Percentiles rank a stretch among this genome's conserved stretches.
phyloP scores from a whole-genome alignment of 2,329 filamentous ascomycete genomes.

The Graphium sp. region DNA sequence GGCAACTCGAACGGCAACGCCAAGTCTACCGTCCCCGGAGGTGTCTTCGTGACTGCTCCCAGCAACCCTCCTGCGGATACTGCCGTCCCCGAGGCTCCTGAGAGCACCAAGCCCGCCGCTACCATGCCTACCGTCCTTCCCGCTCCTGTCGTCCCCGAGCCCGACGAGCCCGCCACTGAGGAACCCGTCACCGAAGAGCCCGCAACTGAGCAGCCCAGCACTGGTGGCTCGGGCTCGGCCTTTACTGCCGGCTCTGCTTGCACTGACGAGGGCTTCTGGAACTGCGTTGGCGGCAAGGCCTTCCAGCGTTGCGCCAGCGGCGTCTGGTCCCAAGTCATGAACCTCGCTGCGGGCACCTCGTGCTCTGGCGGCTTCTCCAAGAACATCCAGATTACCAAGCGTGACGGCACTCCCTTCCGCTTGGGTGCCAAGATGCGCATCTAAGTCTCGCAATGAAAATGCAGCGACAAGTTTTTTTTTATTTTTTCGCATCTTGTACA shows the following conservation, averaged over 20 bases:
- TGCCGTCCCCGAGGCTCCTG: slow-evolving; percentile 7
- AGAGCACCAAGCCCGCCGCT: slow-evolving; percentile 8
- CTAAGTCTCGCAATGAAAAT: slow-evolving; percentile 3
- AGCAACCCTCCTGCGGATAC: not conserved
- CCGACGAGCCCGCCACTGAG: slow-evolving; percentile 1
- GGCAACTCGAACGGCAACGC: no score
- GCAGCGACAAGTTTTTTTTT: no score
- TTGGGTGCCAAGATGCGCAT: slow-evolving; percentile 8
- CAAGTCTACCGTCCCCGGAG: slow-evolving; percentile 13
- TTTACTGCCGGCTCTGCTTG: slow-evolving; percentile 25
- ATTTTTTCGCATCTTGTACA: no score
- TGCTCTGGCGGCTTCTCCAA: slow-evolving; percentile 24
- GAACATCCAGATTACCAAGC: slow-evolving; percentile 5
- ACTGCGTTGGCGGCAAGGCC: slow-evolving; percentile 29
- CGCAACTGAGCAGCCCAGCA: slow-evolving; percentile 2
- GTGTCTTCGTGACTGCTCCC: slow-evolving; percentile 20
- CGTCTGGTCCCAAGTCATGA: slow-evolving; percentile 24
- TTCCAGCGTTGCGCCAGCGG: slow-evolving; percentile 40
- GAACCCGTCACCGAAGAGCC: slow-evolving; percentile 2
- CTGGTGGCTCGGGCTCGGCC: slow-evolving; percentile 11
- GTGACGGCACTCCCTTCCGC: slow-evolving; percentile 4
- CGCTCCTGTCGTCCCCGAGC: slow-evolving; percentile 2
- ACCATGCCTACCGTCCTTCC: slow-evolving; percentile 5
- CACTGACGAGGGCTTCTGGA: slow-evolving; percentile 30
- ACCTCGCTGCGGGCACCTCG: slow-evolving; percentile 24